phyloP scores from a whole-genome alignment of 305 asterid genomes.

The Ajuga reptans region DNA sequence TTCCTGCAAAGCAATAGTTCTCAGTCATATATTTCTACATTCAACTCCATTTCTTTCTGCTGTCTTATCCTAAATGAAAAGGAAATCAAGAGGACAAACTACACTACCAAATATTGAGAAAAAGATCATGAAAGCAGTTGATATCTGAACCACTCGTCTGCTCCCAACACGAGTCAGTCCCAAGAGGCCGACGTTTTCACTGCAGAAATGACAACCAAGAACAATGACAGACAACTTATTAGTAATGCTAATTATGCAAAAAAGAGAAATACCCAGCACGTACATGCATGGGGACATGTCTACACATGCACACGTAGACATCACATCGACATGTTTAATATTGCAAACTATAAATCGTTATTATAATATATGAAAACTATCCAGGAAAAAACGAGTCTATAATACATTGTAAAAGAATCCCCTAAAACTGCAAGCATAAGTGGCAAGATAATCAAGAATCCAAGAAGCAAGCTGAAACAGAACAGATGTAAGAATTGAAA shows the following conservation, averaged over 20 bases:
- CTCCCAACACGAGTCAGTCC: slow-evolving; percentile 97
- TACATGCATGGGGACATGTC: neutral
- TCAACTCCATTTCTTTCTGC: neutral
- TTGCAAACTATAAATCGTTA: neutral
- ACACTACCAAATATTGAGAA: slow-evolving; percentile 86
- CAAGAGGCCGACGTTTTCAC: slow-evolving; percentile 93
- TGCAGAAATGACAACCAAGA: slow-evolving; percentile 29
- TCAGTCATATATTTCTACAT: neutral
- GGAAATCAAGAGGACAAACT: neutral
- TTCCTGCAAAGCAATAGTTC: slow-evolving; percentile 46
- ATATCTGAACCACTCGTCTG: slow-evolving; percentile 91
- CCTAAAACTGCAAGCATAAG: neutral
- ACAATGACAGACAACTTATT: slow-evolving; percentile 3
- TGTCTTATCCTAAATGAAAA: neutral
- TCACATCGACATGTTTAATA: neutral
- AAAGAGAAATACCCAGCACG: neutral
- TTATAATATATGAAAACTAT: neutral
- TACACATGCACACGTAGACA: neutral
- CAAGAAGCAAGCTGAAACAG: neutral
- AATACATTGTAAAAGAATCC: neutral
- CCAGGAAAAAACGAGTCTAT: neutral
- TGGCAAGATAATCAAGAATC: neutral
- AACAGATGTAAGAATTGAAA: slow-evolving; percentile 2
- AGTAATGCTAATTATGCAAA: neutral
- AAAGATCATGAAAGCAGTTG: slow-evolving; percentile 91